Base-by-base conservation (phyloP, 176 grass and related monocot genomes). In the Puya raimondii region DNA sequence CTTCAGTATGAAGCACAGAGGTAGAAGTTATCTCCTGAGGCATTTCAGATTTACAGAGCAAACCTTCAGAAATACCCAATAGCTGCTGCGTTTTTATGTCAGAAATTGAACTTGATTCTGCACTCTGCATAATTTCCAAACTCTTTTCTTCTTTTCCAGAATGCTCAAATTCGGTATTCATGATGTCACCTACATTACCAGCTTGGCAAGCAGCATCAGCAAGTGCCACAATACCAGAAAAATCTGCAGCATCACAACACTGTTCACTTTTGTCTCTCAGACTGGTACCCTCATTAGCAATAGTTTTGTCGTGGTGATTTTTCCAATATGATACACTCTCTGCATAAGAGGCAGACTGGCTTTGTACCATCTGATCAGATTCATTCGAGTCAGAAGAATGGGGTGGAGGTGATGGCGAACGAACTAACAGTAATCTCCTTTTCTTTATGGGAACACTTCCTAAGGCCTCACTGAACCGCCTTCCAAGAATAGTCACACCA, bases 151-250 rank as follows among this genome's bases (percentile, higher is more conserved):
- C 81, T 82, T 86, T 68, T 20, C 49, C 69, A 70, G 64, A 79
- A 52, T 84, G 49, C 26, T 67, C 84, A 9, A 57, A 73, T 53
- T 76, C 74, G 47, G 70, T 67, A 67, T 77, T 79, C 51, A 75
- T 52, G 23, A 58, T 72, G 68, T 74, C 77, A 64, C 71, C 65
- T 59, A 48, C 57, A 49, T 87, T 82, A 64, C 72, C 86, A 79
- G 89, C 78, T 23, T 87, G 80, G 74, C 94, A 99, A 50, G 94
- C 94, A 53, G 84, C 90, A 70, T 85, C 87, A 73, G 94, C 94
- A 66, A 99, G 87, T 84, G 93, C 91, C 67, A 87, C 88, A 84
- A 99, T 99, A 70, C 94, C 94, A 82, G 94, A 93, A 82, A 99
- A 99, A 88, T 93, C 90, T 63, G 26, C 87, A 50, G 16, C 64